phyloP scores from a whole-genome alignment of 2,329 filamentous ascomycete species.

The Botryotinia narcissicola region DNA sequence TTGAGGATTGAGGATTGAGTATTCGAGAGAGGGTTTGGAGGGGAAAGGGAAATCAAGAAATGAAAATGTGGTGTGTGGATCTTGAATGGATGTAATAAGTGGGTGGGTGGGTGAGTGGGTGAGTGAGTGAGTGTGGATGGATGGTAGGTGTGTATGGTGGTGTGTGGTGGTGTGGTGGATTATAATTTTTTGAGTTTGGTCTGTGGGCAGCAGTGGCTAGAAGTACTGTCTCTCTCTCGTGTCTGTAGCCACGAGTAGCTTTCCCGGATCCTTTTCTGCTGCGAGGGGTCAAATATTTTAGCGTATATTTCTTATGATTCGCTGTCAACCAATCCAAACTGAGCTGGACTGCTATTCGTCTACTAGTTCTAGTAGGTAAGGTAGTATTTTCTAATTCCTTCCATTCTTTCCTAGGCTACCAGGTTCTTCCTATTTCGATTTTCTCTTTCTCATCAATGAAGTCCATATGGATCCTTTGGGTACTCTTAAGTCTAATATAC shows the following conservation, averaged over 20 bases:
- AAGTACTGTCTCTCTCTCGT: not conserved
- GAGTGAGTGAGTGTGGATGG: not conserved
- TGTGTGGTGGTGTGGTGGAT: not conserved
- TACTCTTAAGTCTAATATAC: not conserved
- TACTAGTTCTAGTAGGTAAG: constrained; percentile 4
- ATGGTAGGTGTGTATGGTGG: not conserved
- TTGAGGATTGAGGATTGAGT: not conserved
- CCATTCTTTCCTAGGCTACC: constrained; percentile 3
- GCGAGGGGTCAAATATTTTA: constrained; percentile 15
- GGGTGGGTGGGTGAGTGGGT: not conserved
- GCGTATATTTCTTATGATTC: constrained; percentile 1
- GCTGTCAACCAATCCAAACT: constrained; percentile 1
- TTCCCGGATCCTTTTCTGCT: constrained; percentile 14
- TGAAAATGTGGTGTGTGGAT: constrained; percentile 4
- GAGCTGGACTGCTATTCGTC: not conserved
- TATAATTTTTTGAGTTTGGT: not conserved
- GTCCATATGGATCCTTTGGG: constrained; percentile 2
- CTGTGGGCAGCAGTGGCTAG: not conserved
- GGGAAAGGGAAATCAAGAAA: constrained; percentile 9
- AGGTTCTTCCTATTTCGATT: constrained; percentile 3
- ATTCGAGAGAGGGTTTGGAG: not conserved
- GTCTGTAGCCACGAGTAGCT: not conserved
- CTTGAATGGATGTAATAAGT: not conserved
- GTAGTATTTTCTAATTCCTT: not conserved
- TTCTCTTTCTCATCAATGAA: not conserved